Conservation (phyloP, 2,329 filamentous ascomycete species). For the Macrophomina tecta region DNA sequence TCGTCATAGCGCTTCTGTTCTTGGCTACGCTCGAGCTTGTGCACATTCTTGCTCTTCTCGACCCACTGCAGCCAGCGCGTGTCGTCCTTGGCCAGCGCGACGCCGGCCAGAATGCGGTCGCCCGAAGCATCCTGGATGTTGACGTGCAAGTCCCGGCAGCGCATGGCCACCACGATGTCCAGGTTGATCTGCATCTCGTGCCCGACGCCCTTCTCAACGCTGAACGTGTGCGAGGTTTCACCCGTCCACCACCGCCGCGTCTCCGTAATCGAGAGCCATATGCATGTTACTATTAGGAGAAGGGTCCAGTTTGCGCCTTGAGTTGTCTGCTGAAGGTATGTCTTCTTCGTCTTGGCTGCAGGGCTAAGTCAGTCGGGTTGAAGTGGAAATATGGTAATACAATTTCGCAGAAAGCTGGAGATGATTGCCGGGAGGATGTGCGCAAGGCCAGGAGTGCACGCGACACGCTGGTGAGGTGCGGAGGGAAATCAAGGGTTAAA, state of each 20-base stretch:
- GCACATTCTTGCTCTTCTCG: slow-evolving; percentile 70
- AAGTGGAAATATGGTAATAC: not conserved
- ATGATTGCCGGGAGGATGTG: not conserved
- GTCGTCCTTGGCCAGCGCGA: slow-evolving; percentile 73
- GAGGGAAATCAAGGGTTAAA: slow-evolving; percentile 33
- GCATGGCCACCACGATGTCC: slow-evolving; percentile 90
- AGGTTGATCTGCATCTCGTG: slow-evolving; percentile 93
- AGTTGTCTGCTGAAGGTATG: slow-evolving; percentile 83
- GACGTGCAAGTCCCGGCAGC: slow-evolving; percentile 85
- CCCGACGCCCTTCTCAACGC: slow-evolving; percentile 88
- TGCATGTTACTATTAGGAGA: slow-evolving; percentile 75
- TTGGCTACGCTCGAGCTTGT: slow-evolving; percentile 51
- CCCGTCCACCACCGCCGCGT: slow-evolving; percentile 83
- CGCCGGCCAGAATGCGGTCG: slow-evolving; percentile 84
- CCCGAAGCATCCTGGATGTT: slow-evolving; percentile 97
- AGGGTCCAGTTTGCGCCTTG: slow-evolving; percentile 95
- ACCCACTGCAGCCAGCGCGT: slow-evolving; percentile 83
- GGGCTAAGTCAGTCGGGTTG: slow-evolving; percentile 12
- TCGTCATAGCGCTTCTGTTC: slow-evolving; percentile 63
- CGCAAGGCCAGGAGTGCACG: not conserved
- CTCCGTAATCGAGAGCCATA: slow-evolving; percentile 79
- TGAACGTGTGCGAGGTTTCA: slow-evolving; percentile 84
- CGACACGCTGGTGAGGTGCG: not conserved
- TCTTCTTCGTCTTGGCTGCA: slow-evolving; percentile 90
- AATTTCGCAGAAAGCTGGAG: not conserved